Base-by-base conservation (phyloP, 83 land plant species). In the Picea engelmannii region DNA sequence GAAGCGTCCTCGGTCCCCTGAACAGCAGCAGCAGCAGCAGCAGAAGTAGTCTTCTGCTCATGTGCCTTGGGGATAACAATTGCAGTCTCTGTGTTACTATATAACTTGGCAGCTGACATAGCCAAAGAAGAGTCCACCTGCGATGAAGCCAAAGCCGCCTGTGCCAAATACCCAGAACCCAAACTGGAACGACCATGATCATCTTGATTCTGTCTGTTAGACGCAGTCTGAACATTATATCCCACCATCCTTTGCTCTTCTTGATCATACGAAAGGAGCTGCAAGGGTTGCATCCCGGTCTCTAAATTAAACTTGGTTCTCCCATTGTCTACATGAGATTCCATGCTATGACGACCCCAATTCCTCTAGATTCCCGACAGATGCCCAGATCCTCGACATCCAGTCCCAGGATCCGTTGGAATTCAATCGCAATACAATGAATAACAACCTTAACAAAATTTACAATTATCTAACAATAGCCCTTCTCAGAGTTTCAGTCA, bases 251-350 rank as follows among this genome's bases (percentile, higher is more conserved):
- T 13, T 73, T 40, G 47, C 21, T 55, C 16, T 44, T 74, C 77
- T 55, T 55, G 60, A 49, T 74, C 49, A 42, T 44, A 74, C 12
- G 77, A 74, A 21, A 74, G 77, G 8, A 74, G 77, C 77, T 74
- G 77, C 76, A 73, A n/a, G n/a, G 76, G 76, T n/a, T 73, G 76
- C 77, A 74, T 74, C 58, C 75, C 75, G 49, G 49, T 40, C 75
- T 74, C 77, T 55, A 47, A 74, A 47, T 74, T 74, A 23, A 74
- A 74, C 77, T 47, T 74, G 59, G 27, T 24, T 47, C 77, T 40
- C 21, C 75, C 25, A 17, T 55, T 55, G 23, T 74, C 49, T 23
- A 44, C 77, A 44, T 55, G 58, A 42, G 77, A 74, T 74, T 74
- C 77, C 77, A 74, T 74, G 55, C 77, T 74, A 73, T 69, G 21